These are phyloP conservation scores for Suillus weaverae DNA, from an alignment of 768 basidiomycete species.

Conservation along the genomic window DNA sequence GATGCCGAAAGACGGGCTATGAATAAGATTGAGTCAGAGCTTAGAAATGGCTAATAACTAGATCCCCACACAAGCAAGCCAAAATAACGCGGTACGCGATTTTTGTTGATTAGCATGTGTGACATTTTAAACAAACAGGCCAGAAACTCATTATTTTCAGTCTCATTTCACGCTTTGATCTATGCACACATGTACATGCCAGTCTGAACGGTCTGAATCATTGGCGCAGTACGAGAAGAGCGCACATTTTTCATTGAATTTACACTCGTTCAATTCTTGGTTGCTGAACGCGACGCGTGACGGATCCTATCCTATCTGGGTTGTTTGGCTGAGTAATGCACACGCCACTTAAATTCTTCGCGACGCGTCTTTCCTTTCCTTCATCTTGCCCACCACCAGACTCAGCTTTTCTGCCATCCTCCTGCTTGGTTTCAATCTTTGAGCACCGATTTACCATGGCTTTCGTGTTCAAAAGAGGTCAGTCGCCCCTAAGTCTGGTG, in stretches of 20 bases:
- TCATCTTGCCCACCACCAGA: slow-evolving; percentile 13
- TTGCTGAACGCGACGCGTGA: neutral
- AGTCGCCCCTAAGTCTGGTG: slow-evolving; percentile 18
- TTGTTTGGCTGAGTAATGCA: slow-evolving; percentile 21
- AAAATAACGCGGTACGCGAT: slow-evolving; percentile 32
- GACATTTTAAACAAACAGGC: neutral
- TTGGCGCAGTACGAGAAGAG: neutral
- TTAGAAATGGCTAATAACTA: neutral
- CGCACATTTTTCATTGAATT: neutral
- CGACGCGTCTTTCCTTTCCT: slow-evolving; percentile 26
- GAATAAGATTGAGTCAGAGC: slow-evolving; percentile 3
- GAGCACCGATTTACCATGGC: slow-evolving; percentile 35
- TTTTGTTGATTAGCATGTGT: slow-evolving; percentile 31
- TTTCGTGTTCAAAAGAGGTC: slow-evolving; percentile 60
- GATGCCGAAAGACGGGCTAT: neutral
- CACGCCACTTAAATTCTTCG: slow-evolving; percentile 30
- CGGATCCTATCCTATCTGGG: slow-evolving; percentile 15
- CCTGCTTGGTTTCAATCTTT: slow-evolving; percentile 9
- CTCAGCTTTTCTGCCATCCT: slow-evolving; percentile 22
- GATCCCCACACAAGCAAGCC: slow-evolving; percentile 7
- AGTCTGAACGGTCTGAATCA: neutral
- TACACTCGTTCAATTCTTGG: neutral
- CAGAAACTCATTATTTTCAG: neutral
- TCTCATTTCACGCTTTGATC: neutral
- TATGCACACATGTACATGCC: neutral